phyloP scores from a whole-genome alignment of 1,284 basidiomycete genomes.

The Pascua guehoae region DNA sequence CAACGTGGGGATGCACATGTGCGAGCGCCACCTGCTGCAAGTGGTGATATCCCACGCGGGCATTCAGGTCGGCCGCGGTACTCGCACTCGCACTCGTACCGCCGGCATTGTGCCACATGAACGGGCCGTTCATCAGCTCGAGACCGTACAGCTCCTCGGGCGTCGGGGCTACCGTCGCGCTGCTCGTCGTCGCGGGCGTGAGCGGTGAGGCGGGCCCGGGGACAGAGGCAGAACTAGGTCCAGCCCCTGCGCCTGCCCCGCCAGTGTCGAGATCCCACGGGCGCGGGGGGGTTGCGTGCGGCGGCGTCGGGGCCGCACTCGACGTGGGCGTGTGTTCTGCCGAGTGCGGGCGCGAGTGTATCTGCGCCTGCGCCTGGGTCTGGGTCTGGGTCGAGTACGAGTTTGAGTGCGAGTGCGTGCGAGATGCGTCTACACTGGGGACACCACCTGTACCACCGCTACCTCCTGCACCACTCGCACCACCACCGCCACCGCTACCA shows the following conservation, averaged over 20 bases:
- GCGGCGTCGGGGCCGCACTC: neutral
- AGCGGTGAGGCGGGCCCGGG: neutral
- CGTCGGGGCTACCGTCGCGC: no score
- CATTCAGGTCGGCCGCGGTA: neutral
- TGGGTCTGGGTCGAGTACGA: neutral
- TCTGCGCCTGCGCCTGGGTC: neutral
- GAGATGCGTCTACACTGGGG: neutral
- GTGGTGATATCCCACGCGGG: no score
- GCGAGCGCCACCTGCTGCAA: no score
- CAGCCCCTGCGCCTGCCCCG: neutral
- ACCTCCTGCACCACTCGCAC: constrained; percentile 2
- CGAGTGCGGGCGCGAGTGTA: neutral
- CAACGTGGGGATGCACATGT: no score
- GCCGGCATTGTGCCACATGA: no score
- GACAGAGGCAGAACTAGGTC: neutral
- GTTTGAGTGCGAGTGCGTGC: neutral
- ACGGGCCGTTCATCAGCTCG: no score
- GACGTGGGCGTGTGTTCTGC: neutral
- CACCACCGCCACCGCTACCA: neutral
- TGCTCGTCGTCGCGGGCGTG: neutral
- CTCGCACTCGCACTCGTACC: neutral
- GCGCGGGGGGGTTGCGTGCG: neutral
- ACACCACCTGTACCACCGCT: neutral
- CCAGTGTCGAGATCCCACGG: neutral
- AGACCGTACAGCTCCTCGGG: no score